Percentiles rank a stretch among this genome's conserved stretches.
Conservation (phyloP, 805 yeast species). For the Vanderwaltozyma polyspora region DNA sequence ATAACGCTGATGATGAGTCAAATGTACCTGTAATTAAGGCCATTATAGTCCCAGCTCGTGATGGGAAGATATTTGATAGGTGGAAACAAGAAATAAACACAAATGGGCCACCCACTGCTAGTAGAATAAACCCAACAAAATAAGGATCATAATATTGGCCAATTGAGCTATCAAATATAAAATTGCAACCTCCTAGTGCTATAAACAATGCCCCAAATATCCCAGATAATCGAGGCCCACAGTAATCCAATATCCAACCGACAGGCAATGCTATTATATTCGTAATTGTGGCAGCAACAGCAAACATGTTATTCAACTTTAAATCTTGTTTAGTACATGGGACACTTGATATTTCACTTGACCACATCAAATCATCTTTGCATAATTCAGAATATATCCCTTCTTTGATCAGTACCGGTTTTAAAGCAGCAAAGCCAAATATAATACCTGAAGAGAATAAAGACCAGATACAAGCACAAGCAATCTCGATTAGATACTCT, state of each 20-base stretch:
- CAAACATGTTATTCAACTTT: slow-evolving; percentile 70
- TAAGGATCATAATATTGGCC: slow-evolving; percentile 44
- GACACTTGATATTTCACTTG: slow-evolving; percentile 3
- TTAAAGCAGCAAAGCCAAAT: slow-evolving; percentile 92
- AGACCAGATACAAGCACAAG: slow-evolving; percentile 79
- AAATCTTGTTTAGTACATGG: slow-evolving; percentile 72
- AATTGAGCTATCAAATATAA: slow-evolving; percentile 8
- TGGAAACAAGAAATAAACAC: slow-evolving; percentile 86
- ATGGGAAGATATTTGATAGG: slow-evolving; percentile 77
- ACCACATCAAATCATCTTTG: no score
- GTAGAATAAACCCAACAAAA: slow-evolving; percentile 55
- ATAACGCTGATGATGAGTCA: slow-evolving; percentile 85
- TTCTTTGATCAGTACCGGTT: slow-evolving; percentile 67
- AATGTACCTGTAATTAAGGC: slow-evolving; percentile 89
- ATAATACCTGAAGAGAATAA: slow-evolving; percentile 85
- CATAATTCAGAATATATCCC: slow-evolving; percentile 66
- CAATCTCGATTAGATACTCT: slow-evolving; percentile 35
- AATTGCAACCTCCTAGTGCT: slow-evolving; percentile 39
- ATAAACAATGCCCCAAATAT: slow-evolving; percentile 57
- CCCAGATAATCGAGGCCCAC: slow-evolving; percentile 76
- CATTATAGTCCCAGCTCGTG: slow-evolving; percentile 65
- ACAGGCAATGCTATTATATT: slow-evolving; percentile 75
- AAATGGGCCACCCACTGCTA: slow-evolving; percentile 91
- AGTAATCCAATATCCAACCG: slow-evolving; percentile 64
- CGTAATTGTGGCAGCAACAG: slow-evolving; percentile 77